Percentiles rank a stretch among this genome's conserved stretches.
phyloP scores from a whole-genome alignment of 2,329 filamentous ascomycete species.

The Dactylellina leptospora region DNA sequence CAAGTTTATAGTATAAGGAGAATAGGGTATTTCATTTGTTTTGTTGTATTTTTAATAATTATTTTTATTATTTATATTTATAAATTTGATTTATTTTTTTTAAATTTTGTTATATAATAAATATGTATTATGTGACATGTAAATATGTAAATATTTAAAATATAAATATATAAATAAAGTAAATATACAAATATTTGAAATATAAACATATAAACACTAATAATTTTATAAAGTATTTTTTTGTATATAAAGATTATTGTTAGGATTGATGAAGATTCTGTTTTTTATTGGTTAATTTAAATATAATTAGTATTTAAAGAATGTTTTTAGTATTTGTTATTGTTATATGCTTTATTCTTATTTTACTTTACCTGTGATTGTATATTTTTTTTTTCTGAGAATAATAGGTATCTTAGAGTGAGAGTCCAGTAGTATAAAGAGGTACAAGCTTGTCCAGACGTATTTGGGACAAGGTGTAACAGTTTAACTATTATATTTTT shows the following conservation, averaged over 20 bases:
- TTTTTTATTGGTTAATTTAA: too few relatives aligned
- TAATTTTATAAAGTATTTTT: not conserved
- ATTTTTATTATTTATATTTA: not conserved
- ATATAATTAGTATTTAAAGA: too few relatives aligned
- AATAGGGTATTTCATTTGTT: not conserved
- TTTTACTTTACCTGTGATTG: too few relatives aligned
- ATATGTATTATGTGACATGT: not conserved
- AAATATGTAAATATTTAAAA: not conserved
- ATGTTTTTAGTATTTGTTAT: not conserved
- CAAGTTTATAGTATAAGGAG: not conserved
- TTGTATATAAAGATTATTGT: too few relatives aligned
- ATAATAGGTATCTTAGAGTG: too few relatives aligned
- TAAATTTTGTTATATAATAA: not conserved
- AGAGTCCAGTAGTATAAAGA: too few relatives aligned
- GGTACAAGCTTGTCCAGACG: too few relatives aligned
- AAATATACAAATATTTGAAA: not conserved
- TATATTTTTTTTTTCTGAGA: too few relatives aligned
- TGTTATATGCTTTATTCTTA: slow-evolving; percentile 6
- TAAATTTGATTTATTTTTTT: not conserved
- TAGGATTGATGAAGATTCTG: too few relatives aligned
- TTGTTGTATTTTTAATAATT: not conserved
- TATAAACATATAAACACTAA: not conserved
- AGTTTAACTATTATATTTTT: too few relatives aligned
- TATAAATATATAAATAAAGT: not conserved
- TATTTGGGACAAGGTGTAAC: too few relatives aligned